Evolutionary conservation across 75 land plant species (phyloP).

Genomic region (Isoetes taiwanensis): DNA sequence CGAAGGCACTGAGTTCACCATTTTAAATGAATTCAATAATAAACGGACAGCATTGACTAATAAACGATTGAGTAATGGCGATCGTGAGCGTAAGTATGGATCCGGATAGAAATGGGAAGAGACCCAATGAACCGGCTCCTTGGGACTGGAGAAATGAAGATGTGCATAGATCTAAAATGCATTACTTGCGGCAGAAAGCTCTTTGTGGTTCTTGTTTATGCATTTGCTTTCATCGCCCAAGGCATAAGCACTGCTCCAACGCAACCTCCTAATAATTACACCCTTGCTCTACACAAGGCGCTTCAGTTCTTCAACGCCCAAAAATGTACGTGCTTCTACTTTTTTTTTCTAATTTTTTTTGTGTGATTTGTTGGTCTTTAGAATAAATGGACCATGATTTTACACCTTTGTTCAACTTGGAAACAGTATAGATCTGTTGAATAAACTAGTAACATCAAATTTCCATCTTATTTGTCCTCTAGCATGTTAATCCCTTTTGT

Average conservation of each 20-base stretch:
- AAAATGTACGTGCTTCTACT: constrained; percentile 46
- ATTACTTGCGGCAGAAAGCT: constrained; percentile 39
- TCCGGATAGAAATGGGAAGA: no score
- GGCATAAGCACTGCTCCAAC: constrained; percentile 38
- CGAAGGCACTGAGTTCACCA: no score
- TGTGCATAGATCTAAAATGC: constrained; percentile 70
- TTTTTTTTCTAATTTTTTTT: neutral
- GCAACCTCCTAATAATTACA: constrained; percentile 58
- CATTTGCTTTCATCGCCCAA: constrained; percentile 22
- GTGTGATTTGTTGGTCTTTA: no score
- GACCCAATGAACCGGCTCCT: no score
- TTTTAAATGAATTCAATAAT: no score
- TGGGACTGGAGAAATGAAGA: no score
- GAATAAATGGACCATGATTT: no score
- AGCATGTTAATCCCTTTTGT: neutral
- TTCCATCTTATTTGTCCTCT: no score
- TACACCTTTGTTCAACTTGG: neutral
- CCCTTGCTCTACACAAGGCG: constrained; percentile 60
- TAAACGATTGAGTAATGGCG: no score
- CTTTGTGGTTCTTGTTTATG: constrained; percentile 26
- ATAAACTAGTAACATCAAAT: neutral
- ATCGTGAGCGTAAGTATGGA: no score
- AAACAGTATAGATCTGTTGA: neutral
- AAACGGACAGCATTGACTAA: no score
- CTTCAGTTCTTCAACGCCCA: constrained; percentile 90